Percentiles rank a stretch among this genome's conserved stretches.
phyloP scores from a whole-genome alignment of 2,329 filamentous ascomycete species.

The Cladosporium halotolerans region DNA sequence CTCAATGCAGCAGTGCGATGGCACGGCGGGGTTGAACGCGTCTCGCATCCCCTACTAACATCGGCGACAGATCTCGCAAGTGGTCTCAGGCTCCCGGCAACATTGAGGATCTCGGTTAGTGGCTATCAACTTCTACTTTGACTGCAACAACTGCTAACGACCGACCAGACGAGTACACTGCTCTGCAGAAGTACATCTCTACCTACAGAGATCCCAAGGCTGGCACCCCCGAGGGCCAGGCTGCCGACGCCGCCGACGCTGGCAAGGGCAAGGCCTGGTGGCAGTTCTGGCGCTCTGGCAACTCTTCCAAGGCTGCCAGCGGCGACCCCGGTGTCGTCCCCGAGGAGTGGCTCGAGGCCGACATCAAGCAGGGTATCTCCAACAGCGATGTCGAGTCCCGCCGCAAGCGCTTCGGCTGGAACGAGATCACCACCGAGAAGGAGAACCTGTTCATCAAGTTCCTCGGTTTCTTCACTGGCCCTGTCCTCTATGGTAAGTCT shows the following conservation, averaged over 20 bases:
- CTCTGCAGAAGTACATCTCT: slow-evolving; percentile 61
- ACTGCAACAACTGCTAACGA: slow-evolving; percentile 17
- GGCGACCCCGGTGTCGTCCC: slow-evolving; percentile 43
- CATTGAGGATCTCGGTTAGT: slow-evolving; percentile 37
- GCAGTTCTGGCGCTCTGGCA: slow-evolving; percentile 44
- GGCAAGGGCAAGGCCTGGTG: slow-evolving; percentile 51
- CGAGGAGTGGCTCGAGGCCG: slow-evolving; percentile 63
- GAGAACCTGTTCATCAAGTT: slow-evolving; percentile 71
- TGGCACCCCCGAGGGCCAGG: slow-evolving; percentile 37
- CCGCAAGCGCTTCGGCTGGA: slow-evolving; percentile 61
- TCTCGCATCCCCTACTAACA: not conserved
- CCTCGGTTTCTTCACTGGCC: slow-evolving; percentile 67
- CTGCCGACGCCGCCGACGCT: slow-evolving; percentile 32
- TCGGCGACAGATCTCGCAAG: slow-evolving; percentile 28
- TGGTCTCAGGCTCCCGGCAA: slow-evolving; percentile 35
- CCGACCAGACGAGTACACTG: slow-evolving; percentile 55
- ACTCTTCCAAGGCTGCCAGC: slow-evolving; percentile 26
- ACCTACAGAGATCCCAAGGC: slow-evolving; percentile 57
- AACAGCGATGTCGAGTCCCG: slow-evolving; percentile 55
- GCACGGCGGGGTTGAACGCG: too few relatives aligned
- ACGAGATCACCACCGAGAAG: slow-evolving; percentile 68
- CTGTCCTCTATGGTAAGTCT: slow-evolving; percentile 67
- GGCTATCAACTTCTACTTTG: slow-evolving; percentile 1
- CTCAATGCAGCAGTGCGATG: not conserved
- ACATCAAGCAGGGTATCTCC: slow-evolving; percentile 59